Base-by-base conservation (phyloP, 2,329 filamentous ascomycete genomes). In the Pseudogymnoascus sp. region DNA sequence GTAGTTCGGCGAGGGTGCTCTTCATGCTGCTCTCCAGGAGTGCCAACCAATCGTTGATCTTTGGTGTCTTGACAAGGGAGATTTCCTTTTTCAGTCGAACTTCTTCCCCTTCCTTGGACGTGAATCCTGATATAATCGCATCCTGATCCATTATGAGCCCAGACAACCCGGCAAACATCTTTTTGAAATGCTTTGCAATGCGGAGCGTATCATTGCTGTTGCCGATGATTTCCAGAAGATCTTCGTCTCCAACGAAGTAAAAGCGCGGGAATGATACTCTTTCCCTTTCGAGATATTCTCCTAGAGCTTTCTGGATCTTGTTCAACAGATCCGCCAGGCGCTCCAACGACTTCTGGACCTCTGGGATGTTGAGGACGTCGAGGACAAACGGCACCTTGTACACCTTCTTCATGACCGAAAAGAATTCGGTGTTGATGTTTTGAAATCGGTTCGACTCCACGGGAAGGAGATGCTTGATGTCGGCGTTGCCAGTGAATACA, bases 321-420 rank as follows among this genome's bases (percentile, higher is more conserved):
- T 96, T 96, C 62, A 99, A 82, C 67, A 97, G 81, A 72, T 99
- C 94, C n/a, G 93, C 93, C 60, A 99, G 80, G 67, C 94, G 88
- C 76, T 99, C 95, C 5, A 99, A 77, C 2, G 92, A 96, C 73
- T 96, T 96, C 70, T 99, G 94, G 0, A 96, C 91, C 57, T 94
- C 94, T 9, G 91, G 89, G 62, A 99, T 99, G 66, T 91, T 91
- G 61, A 99, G 85, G 2, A 99, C 93, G 72, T 99, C 95, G 50
- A 99, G 83, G 6, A 99, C 91, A 68, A 92, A 94, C 0, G 94
- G 93, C 59, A 93, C 92, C 73, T 96, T 96, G 76, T 95, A 93
- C 47, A 97, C 94, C 74, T 97, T 99, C 78, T 97, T 97, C 90
- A 99, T 96, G 39, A 99, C 91, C n/a, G 91, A 86, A 71, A 96